phyloP scores from a whole-genome alignment of 306 rosid genomes.

The Mucuna pruriens region DNA sequence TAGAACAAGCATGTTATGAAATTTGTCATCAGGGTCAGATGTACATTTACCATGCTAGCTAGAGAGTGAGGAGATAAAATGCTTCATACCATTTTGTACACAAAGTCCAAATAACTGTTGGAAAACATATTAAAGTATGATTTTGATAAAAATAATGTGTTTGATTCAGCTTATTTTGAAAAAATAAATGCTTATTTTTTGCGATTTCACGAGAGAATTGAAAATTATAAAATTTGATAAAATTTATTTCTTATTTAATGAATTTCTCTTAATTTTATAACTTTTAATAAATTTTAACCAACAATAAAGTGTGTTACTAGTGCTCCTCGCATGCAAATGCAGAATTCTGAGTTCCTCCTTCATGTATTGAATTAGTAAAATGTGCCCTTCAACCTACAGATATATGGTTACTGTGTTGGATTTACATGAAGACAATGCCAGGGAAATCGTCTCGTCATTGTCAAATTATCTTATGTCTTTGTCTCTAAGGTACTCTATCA shows the following conservation, averaged over 20 bases:
- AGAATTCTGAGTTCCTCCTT: neutral
- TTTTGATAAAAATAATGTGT: neutral
- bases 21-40: neutral
- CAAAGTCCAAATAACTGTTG: neutral
- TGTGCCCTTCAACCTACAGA: neutral
- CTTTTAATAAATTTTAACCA: too few species aligned
- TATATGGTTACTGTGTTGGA: conserved; percentile 25
- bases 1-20: neutral
- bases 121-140: neutral
- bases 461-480: neutral
- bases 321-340: too few species aligned
- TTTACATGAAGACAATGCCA: conserved; percentile 35
- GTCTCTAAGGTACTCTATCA: conserved; percentile 1
- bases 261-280: too few species aligned
- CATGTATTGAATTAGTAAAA: conserved; percentile 12
- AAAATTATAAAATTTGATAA: too few species aligned
- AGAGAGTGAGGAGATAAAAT: neutral
- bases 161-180: neutral
- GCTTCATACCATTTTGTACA: neutral
- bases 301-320: too few species aligned
- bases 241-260: too few species aligned
- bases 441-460: neutral
- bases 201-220: neutral
- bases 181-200: neutral
- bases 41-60: neutral